Percentiles rank a stretch among this genome's conserved stretches.
Conservation (phyloP, 2,329 filamentous ascomycete species). For the Bertia moriformis region DNA sequence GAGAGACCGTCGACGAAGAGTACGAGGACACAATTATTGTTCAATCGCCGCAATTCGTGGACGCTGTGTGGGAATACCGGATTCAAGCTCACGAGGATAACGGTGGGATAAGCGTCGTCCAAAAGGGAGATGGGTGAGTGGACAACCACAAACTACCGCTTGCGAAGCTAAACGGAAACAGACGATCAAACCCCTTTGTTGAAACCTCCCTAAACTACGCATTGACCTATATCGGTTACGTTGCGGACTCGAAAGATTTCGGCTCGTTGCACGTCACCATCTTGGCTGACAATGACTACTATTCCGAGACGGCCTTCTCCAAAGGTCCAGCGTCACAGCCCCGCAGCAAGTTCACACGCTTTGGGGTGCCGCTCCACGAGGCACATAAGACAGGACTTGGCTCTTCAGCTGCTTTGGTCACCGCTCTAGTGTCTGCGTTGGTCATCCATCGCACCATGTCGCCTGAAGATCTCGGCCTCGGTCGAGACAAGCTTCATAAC, state of each 20-base stretch:
- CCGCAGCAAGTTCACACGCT: constrained; percentile 55
- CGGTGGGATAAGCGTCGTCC: constrained; percentile 69
- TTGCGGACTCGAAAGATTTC: constrained; percentile 33
- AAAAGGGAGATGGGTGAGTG: constrained; percentile 62
- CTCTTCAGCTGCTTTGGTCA: constrained; percentile 87
- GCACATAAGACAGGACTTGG: constrained; percentile 94
- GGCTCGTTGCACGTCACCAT: constrained; percentile 66
- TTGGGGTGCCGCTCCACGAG: constrained; percentile 57
- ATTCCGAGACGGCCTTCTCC: constrained; percentile 49
- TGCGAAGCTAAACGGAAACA: constrained; percentile 1
- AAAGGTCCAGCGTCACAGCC: constrained; percentile 11
- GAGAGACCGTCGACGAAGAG: not conserved
- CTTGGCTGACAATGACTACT: constrained; percentile 91
- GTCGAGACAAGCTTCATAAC: constrained; percentile 64
- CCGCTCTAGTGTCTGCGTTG: constrained; percentile 65
- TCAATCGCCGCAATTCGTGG: constrained; percentile 76
- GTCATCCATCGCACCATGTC: constrained; percentile 58
- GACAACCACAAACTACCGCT: constrained; percentile 5
- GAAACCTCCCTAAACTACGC: constrained; percentile 81
- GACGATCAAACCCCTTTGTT: constrained; percentile 63
- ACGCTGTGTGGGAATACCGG: constrained; percentile 77
- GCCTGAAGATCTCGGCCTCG: constrained; percentile 35
- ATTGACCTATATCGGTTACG: constrained; percentile 59
- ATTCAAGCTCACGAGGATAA: constrained; percentile 55
- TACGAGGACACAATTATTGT: constrained; percentile 47